A percentile compares a stretch with the other conserved stretches of the same genome.
Conservation (phyloP, 129 eudicot genomes). For the Flaveria linearis region DNA sequence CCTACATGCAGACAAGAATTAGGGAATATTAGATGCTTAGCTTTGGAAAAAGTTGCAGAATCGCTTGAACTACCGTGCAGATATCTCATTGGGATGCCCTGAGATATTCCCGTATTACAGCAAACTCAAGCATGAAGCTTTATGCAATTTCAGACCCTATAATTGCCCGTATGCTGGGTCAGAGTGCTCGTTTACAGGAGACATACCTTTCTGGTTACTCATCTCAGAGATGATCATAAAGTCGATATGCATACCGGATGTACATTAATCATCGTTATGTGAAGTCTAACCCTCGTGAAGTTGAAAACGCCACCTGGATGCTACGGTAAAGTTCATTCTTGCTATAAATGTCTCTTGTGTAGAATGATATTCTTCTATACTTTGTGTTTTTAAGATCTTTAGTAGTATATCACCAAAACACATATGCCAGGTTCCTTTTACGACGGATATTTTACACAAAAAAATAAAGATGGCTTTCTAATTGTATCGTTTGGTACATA, state of each 20-base stretch:
- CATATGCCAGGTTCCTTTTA: neutral
- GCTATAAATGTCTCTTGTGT: neutral
- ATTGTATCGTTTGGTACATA: slow-evolving; percentile 3
- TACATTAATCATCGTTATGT: slow-evolving; percentile 94
- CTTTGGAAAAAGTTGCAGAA: slow-evolving; percentile 94
- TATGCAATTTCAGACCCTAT: slow-evolving; percentile 89
- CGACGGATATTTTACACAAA: neutral
- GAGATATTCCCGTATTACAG: slow-evolving; percentile 94
- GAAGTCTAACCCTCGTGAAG: slow-evolving; percentile 97
- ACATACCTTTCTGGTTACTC: slow-evolving; percentile 85
- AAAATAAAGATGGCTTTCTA: neutral
- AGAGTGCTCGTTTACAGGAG: slow-evolving; percentile 85
- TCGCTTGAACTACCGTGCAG: slow-evolving; percentile 93
- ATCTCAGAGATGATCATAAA: slow-evolving; percentile 89
- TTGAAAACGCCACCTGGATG: slow-evolving; percentile 99
- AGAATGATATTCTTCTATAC: neutral
- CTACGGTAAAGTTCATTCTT: slow-evolving; percentile 54
- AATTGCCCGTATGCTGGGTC: slow-evolving; percentile 98
- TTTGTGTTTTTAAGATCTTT: neutral
- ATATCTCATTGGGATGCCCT: slow-evolving; percentile 76
- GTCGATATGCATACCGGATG: slow-evolving; percentile 97
- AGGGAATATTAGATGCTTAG: slow-evolving; percentile 96
- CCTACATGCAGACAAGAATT: slow-evolving; percentile 96
- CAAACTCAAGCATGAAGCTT: slow-evolving; percentile 87
- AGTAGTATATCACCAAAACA: neutral